Evolutionary conservation across 371 early-diverging fungal species (phyloP).

Genomic region (Mortierella sp.): DNA sequence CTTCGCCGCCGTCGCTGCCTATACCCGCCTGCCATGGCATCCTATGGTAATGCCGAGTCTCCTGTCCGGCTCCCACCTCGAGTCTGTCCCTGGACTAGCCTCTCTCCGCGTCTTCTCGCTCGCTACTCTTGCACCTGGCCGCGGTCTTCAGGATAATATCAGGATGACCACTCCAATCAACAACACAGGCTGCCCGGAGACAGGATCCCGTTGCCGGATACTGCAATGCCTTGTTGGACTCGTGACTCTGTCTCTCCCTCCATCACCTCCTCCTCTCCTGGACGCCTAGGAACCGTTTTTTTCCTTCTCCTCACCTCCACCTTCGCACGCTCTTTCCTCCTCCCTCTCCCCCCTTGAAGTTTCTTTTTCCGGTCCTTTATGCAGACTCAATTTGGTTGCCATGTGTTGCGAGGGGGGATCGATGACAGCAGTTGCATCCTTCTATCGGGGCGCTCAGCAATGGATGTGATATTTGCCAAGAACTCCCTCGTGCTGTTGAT

Average conservation of each 20-base stretch:
- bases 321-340: conserved; percentile 5
- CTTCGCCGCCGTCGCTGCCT: too few relatives aligned
- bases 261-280: background rate
- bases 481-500: too few relatives aligned
- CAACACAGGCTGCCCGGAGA: too few relatives aligned
- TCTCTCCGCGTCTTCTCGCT: background rate
- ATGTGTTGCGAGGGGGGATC: conserved; percentile 3
- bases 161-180: too few relatives aligned
- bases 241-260: background rate
- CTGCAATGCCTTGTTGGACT: too few relatives aligned
- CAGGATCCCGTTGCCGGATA: too few relatives aligned
- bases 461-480: too few relatives aligned
- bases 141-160: too few relatives aligned
- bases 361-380: background rate
- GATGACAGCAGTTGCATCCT: background rate
- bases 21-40: background rate
- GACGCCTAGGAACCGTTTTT: background rate
- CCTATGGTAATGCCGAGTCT: conserved; percentile 7
- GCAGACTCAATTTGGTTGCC: background rate
- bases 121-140: background rate
- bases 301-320: conserved; percentile 4
- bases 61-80: background rate
- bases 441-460: too few relatives aligned
- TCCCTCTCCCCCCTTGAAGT: background rate
- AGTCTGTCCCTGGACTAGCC: background rate